A percentile compares a stretch with the other conserved stretches of the same genome.
phyloP scores from a whole-genome alignment of 1,284 basidiomycete species.

The Phellopilus nigrolimitatus region DNA sequence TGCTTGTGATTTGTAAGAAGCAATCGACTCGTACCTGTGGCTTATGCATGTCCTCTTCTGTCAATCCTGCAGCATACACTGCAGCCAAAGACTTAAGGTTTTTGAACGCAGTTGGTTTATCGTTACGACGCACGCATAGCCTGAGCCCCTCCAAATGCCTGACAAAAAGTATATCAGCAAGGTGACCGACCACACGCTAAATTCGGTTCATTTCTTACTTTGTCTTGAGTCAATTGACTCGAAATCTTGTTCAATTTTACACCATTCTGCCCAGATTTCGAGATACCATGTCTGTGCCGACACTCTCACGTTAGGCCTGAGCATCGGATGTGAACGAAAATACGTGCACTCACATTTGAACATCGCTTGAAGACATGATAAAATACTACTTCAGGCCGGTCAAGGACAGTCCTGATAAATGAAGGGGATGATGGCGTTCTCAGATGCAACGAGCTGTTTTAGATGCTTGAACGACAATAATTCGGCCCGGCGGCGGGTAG shows the following conservation, averaged over 20 bases:
- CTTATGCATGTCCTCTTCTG: conserved; percentile 78
- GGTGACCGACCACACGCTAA: background rate
- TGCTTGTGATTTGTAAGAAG: background rate
- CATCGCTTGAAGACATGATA: conserved; percentile 21
- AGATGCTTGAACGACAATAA: background rate
- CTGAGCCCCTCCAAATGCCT: conserved; percentile 73
- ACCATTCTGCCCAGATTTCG: conserved; percentile 18
- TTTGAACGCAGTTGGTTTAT: conserved; percentile 12
- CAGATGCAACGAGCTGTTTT: too few species aligned
- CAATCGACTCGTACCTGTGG: conserved; percentile 51
- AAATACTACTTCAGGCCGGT: background rate
- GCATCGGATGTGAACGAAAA: background rate
- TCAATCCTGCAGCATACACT: conserved; percentile 76
- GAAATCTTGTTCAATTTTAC: conserved; percentile 67
- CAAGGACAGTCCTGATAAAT: background rate
- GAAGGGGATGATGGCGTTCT: background rate
- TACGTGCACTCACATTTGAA: conserved; percentile 20
- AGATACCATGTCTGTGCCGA: conserved; percentile 21
- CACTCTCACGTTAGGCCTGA: background rate
- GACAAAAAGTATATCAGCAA: conserved; percentile 2
- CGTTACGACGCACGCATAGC: conserved; percentile 62
- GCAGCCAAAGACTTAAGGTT: background rate
- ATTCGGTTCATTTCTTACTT: conserved; percentile 36
- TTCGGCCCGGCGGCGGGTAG: conserved; percentile 6
- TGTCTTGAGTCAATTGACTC: conserved; percentile 62